These are phyloP conservation scores for Exophiala viscosa DNA, from an alignment of 2,329 filamentous ascomycete species.

Conservation along the genomic window DNA sequence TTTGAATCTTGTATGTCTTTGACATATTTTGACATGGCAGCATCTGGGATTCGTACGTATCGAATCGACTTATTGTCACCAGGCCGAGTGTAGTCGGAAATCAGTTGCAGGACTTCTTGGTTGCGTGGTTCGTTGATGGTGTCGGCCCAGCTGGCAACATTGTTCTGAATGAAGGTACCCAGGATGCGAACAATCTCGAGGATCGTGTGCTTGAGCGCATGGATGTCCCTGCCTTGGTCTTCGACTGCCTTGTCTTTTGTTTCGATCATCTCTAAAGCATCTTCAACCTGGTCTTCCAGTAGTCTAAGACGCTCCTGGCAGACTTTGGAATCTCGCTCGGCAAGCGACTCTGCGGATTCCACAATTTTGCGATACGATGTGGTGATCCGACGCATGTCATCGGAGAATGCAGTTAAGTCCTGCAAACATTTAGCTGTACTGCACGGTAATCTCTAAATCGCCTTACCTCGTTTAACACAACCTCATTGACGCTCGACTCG, in stretches of 20 bases:
- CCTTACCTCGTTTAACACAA: slow-evolving; percentile 10
- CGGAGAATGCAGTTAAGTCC: slow-evolving; percentile 15
- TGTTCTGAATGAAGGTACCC: slow-evolving; percentile 19
- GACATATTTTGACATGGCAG: slow-evolving; percentile 10
- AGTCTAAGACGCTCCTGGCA: slow-evolving; percentile 14
- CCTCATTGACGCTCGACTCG: slow-evolving; percentile 12
- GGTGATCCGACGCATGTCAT: slow-evolving; percentile 16
- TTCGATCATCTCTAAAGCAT: slow-evolving; percentile 9
- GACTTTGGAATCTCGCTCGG: slow-evolving; percentile 16
- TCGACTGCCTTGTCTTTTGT: slow-evolving; percentile 16
- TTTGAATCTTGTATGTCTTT: slow-evolving; percentile 10
- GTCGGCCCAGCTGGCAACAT: slow-evolving; percentile 10
- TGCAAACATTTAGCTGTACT: slow-evolving; percentile 7
- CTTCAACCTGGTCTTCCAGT: slow-evolving; percentile 14
- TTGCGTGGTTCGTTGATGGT: slow-evolving; percentile 14
- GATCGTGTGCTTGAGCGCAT: slow-evolving; percentile 17
- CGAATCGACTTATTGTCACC: neutral
- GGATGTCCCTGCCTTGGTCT: slow-evolving; percentile 12
- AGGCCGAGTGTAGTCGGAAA: slow-evolving; percentile 17
- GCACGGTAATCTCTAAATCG: too few species aligned
- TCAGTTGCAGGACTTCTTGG: slow-evolving; percentile 18
- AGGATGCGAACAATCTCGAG: slow-evolving; percentile 17
- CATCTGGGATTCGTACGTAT: slow-evolving; percentile 20
- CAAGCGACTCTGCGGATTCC: slow-evolving; percentile 22
- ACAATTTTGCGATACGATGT: slow-evolving; percentile 16